A percentile compares a stretch with the other conserved stretches of the same genome.
phyloP scores from a whole-genome alignment of 2,329 filamentous ascomycete species.

The Botryosphaeria agaves region DNA sequence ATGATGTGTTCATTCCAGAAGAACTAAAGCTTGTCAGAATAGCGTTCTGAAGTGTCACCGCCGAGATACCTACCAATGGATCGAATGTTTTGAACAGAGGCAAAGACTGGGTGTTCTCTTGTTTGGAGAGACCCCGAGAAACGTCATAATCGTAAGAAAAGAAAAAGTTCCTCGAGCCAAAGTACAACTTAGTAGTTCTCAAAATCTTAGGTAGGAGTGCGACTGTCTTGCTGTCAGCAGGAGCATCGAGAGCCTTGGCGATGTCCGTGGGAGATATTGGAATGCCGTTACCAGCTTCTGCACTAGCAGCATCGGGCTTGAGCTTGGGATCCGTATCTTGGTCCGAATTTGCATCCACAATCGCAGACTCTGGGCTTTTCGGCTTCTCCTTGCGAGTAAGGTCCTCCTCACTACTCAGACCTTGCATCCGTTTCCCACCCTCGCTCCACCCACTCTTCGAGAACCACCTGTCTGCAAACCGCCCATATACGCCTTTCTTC shows the following conservation, averaged over 20 bases:
- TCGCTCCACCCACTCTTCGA: slow-evolving; percentile 66
- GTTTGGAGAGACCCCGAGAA: slow-evolving; percentile 42
- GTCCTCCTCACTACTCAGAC: slow-evolving; percentile 40
- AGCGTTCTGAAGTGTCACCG: background rate
- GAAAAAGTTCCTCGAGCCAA: slow-evolving; percentile 72
- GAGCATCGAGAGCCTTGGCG: background rate
- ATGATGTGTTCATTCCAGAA: slow-evolving; percentile 83
- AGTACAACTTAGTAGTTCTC: slow-evolving; percentile 67
- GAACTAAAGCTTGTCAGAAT: slow-evolving; percentile 29
- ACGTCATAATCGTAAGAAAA: slow-evolving; percentile 93
- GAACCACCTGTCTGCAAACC: slow-evolving; percentile 86
- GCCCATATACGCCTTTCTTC: slow-evolving; percentile 65
- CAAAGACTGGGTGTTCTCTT: slow-evolving; percentile 24
- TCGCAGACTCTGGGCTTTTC: no score
- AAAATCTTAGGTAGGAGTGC: slow-evolving; percentile 65
- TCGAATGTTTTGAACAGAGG: slow-evolving; percentile 61
- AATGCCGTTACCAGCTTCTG: background rate
- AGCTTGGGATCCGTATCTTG: background rate
- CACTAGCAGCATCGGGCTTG: background rate
- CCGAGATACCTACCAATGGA: slow-evolving; percentile 30
- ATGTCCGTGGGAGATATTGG: background rate
- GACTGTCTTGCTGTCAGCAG: slow-evolving; percentile 9
- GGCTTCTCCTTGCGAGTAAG: slow-evolving; percentile 17
- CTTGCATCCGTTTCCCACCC: slow-evolving; percentile 51
- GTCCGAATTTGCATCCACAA: slow-evolving; percentile 10